Base-by-base conservation (phyloP, 805 yeast species). In the Candida nemodendra region DNA sequence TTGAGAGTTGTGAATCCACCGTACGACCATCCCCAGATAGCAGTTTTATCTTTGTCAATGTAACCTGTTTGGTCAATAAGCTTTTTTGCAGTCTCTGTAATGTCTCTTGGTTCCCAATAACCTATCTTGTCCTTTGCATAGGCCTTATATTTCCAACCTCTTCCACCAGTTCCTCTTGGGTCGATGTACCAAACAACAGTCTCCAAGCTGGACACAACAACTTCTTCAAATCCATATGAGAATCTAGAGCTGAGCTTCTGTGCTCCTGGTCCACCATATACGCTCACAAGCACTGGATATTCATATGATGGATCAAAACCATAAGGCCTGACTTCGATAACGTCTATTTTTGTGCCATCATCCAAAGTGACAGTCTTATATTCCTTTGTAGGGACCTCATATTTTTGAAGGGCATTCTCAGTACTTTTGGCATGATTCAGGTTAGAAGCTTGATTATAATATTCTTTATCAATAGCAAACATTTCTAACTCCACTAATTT, bases 1-100 rank as follows among this genome's bases (percentile, higher is more conserved):
- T 85, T 85, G 36, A 85, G 61, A 0, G 91, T 80, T 7, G 81
- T 69, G 54, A 81, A 85, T 1, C 91, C 95, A 38, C 95, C 95
- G 59, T 84, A 85, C 0, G 90, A 81, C 90, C 93, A 85, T 12
- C 95, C 95, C 90, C 93, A 85, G 26, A 84, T 71, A 0, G 88
- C 86, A 4, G 82, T 76, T 39, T 66, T 66, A 1, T 70, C 65
- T 3, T 50, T 49, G 53, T 84, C 82, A 14, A 85, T 69, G 42
- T 71, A 72, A 8, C 63, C 54, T 39, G 67, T 66, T 5, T 60
- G 61, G 16, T 62, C 42, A 5, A 84, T 71, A 55, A 78, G 79
- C 24, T 65, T 67, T 27, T 73, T 60, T 0, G 78, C 70, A 0
- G 78, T 71, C 4, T 65, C 66, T 0, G 74, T 68, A 11, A 85